Percentiles rank a stretch among this genome's conserved stretches.
Evolutionary conservation across 192 early-diverging fungal genomes (phyloP).

Genomic region (Jimgerdemannia lactiflua): DNA sequence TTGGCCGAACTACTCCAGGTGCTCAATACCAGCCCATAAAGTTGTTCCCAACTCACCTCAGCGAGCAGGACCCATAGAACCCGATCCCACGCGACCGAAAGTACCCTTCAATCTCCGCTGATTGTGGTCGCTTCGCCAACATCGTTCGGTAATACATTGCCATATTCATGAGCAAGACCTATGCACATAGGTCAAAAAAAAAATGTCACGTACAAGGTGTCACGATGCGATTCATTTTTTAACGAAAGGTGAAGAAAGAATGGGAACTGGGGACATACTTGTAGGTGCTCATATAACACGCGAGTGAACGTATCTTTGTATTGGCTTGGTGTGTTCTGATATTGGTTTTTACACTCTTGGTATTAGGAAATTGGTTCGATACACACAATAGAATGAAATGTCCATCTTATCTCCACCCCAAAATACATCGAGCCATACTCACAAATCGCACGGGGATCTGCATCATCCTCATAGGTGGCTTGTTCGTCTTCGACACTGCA

Average conservation of each 20-base stretch:
- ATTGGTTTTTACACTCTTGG: not conserved
- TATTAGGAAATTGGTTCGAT: not conserved
- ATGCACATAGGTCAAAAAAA: conserved; percentile 22
- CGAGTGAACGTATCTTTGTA: conserved; percentile 39
- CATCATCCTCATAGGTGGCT: conserved; percentile 29
- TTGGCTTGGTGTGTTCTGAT: conserved; percentile 18
- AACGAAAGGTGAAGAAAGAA: conserved; percentile 28
- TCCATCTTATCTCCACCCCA: too few relatives aligned
- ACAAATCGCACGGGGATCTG: conserved; percentile 32
- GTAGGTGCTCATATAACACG: conserved; percentile 42
- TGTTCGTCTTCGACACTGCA: conserved; percentile 26
- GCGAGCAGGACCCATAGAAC: conserved; percentile 16
- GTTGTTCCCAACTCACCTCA: conserved; percentile 11
- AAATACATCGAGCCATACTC: not conserved
- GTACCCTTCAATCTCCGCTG: conserved; percentile 10
- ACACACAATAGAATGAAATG: not conserved
- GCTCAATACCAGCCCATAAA: too few relatives aligned
- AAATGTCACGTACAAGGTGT: too few relatives aligned
- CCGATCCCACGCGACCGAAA: conserved; percentile 20
- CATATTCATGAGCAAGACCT: conserved; percentile 22
- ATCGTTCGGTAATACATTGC: conserved; percentile 10
- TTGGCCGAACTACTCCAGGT: too few relatives aligned
- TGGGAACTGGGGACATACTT: conserved; percentile 12
- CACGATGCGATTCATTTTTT: too few relatives aligned
- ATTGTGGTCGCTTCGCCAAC: conserved; percentile 10